Evolutionary conservation across 2,329 filamentous ascomycete genomes (phyloP), one percentile per base, ranked within the genome.

Genomic region (Chaetomium sp.): DNA sequence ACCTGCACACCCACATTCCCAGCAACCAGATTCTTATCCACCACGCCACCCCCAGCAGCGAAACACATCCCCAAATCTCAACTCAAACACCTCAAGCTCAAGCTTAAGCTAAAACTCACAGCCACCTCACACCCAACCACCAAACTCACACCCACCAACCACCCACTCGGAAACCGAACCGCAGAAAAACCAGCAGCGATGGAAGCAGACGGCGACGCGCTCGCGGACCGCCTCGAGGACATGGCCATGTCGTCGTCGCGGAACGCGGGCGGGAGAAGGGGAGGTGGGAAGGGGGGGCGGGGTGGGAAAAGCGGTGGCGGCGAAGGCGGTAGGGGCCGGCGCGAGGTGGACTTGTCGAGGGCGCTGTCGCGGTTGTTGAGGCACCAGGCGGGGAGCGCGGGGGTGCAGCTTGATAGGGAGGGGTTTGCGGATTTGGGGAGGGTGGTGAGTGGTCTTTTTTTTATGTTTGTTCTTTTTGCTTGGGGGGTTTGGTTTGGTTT

Each of bases 401-500:
- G 86, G 4, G 79, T 89, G 55, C 70, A 75, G 70, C 80, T 89
- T 8, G 86, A 89, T 71, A 75, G 70, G 1, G 85, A 87, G 72
- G 87, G 87, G 0, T 89, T 79, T 73, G 87, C 85, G 50, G 77
- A 80, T 53, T 74, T 89, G 63, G 82, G 86, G 68, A 75, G 78
- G 64, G 87, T 89, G 74, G 85, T 87, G 73, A 82, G 85, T 82
- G 57, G 4, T 47, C 13, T 25, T n/a, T 25, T 58, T 61, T 23
- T 59, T 10, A 50, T 42, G 45, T 65, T 54, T 25, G 42, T 27
- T 21, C 9, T 7, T 57, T 60, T 21, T 62, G 9, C 10, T 60
- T 16, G 12, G 38, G 2, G 4, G 38, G 60, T 1, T 60, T 49
- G 6, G 42, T 42, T 49, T 64, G 12, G 9, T 6, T 47, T 33